These are phyloP conservation scores for Curvularia sp. DNA, from an alignment of 2,329 filamentous ascomycete species.

Conservation along the genomic window DNA sequence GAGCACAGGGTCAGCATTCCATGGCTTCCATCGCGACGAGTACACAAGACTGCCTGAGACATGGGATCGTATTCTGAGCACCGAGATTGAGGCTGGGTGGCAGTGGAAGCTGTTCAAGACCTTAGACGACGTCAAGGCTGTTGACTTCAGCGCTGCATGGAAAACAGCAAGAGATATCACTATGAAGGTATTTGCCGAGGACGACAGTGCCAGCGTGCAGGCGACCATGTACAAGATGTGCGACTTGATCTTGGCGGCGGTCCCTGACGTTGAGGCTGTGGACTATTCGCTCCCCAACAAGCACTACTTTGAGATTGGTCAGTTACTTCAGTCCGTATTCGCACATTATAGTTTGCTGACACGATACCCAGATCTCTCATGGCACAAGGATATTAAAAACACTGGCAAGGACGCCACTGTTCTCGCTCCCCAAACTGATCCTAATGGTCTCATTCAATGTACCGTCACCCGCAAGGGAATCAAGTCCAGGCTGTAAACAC, in stretches of 20 bases:
- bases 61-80: slow-evolving; percentile 94
- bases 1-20: slow-evolving; percentile 95
- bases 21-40: slow-evolving; percentile 91
- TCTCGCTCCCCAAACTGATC: slow-evolving; percentile 88
- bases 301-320: slow-evolving; percentile 96
- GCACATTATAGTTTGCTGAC: slow-evolving; percentile 14
- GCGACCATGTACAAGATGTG: slow-evolving; percentile 99
- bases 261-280: slow-evolving; percentile 74
- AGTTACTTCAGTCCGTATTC: slow-evolving; percentile 46
- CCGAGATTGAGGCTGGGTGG: slow-evolving; percentile 88
- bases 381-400: slow-evolving; percentile 96
- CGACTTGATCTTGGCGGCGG: slow-evolving; percentile 79
- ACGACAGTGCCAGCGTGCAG: slow-evolving; percentile 92
- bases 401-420: slow-evolving; percentile 95
- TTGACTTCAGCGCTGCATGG: slow-evolving; percentile 81
- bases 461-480: slow-evolving; percentile 71
- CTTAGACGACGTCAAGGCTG: slow-evolving; percentile 71
- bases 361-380: slow-evolving; percentile 77
- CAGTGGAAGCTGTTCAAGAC: slow-evolving; percentile 76
- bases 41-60: slow-evolving; percentile 90
- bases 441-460: slow-evolving; percentile 95
- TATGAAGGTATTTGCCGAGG: slow-evolving; percentile 87
- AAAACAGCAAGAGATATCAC: slow-evolving; percentile 80
- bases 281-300: slow-evolving; percentile 93
- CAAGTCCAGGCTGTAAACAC: slow-evolving; percentile 54